Evolutionary conservation across 2,329 filamentous ascomycete genomes (phyloP).

Genomic region (Hymenoscyphus fructigenus): DNA sequence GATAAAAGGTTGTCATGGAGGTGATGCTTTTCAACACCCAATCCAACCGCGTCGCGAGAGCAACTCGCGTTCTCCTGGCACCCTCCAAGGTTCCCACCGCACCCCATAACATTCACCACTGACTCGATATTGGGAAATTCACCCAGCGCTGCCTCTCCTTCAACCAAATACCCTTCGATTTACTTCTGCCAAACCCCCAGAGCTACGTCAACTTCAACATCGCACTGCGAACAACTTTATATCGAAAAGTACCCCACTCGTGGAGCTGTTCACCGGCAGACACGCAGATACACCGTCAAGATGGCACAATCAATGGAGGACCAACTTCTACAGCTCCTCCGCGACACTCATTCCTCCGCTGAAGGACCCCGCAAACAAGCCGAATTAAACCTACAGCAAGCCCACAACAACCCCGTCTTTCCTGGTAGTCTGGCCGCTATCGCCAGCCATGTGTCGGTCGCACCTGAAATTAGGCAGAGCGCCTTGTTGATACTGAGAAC

Average conservation of each 20-base stretch:
- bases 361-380: slow-evolving; percentile 80
- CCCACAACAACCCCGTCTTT: slow-evolving; percentile 59
- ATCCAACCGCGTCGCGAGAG: slow-evolving; percentile 2
- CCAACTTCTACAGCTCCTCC: slow-evolving; percentile 83
- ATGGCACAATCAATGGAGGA: slow-evolving; percentile 68
- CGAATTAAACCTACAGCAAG: slow-evolving; percentile 57
- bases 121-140: background rate
- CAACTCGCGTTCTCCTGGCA: background rate
- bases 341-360: slow-evolving; percentile 77
- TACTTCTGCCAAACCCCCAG: no score
- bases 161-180: no score
- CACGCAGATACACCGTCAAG: background rate
- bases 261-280: background rate
- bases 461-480: slow-evolving; percentile 75
- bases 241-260: background rate
- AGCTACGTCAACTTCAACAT: background rate
- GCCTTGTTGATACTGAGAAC: slow-evolving; percentile 77
- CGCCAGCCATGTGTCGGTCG: slow-evolving; percentile 71
- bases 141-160: background rate
- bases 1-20: slow-evolving; percentile 2
- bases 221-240: slow-evolving; percentile 3
- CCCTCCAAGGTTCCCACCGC: background rate
- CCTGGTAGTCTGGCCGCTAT: slow-evolving; percentile 79
- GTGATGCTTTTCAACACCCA: background rate
- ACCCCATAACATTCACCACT: slow-evolving; percentile 1